phyloP scores from a whole-genome alignment of 768 basidiomycete genomes.

The Suillus lakei region DNA sequence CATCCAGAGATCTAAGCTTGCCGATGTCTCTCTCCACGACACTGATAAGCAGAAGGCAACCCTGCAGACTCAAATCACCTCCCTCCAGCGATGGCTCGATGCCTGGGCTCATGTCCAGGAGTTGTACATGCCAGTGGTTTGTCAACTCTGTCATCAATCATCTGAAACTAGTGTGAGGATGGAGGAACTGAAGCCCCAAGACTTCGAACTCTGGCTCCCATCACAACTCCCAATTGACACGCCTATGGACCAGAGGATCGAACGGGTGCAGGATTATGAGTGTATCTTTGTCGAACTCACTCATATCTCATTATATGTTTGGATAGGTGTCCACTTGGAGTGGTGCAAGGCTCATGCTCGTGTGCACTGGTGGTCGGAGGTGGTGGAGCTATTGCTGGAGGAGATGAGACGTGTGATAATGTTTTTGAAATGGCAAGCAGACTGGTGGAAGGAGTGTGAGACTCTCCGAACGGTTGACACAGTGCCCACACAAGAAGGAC shows the following conservation, averaged over 20 bases:
- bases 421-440: not conserved
- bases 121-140: not conserved
- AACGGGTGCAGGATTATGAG: not conserved
- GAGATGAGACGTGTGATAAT: not conserved
- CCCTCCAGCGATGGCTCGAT: not conserved
- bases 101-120: slow-evolving; percentile 2
- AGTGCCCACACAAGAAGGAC: not conserved
- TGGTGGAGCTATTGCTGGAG: not conserved
- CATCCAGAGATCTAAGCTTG: not conserved
- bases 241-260: not conserved
- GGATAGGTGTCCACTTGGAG: not conserved
- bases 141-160: not conserved
- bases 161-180: not conserved
- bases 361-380: not conserved
- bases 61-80: not conserved
- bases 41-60: slow-evolving; percentile 2
- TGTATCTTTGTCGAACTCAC: not conserved
- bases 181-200: not conserved
- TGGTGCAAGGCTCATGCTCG: not conserved
- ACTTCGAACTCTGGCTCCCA: not conserved
- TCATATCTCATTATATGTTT: not conserved
- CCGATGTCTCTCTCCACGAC: not conserved
- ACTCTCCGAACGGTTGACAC: not conserved
- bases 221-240: not conserved
- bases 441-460: not conserved